These are phyloP conservation scores for Oryza longistaminata DNA, from an alignment of 176 grass and related monocot species.

Conservation along the genomic window DNA sequence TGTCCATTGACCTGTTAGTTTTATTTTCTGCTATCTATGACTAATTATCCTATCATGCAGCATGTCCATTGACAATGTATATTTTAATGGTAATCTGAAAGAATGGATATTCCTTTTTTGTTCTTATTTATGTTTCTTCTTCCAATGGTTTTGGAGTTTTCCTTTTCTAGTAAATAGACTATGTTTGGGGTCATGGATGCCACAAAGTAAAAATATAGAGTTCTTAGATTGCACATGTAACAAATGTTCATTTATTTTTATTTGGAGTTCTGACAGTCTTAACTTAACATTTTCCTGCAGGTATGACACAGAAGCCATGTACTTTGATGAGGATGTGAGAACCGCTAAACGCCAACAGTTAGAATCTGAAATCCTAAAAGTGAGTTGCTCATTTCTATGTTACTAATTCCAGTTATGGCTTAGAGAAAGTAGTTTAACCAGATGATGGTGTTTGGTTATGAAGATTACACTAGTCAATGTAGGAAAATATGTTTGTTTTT, in stretches of 20 bases:
- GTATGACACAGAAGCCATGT: slow-evolving; percentile 82
- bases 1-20: slow-evolving; percentile 17
- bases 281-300: slow-evolving; percentile 44
- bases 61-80: neutral
- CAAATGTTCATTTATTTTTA: slow-evolving; percentile 11
- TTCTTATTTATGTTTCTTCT: too few relatives aligned
- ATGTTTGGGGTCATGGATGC: neutral
- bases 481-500: slow-evolving; percentile 10
- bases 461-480: neutral
- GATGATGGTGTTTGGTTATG: neutral
- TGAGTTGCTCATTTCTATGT: slow-evolving; percentile 30
- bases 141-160: neutral
- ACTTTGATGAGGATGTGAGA: slow-evolving; percentile 91
- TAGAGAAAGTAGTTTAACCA: neutral
- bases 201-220: neutral
- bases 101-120: too few relatives aligned
- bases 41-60: neutral
- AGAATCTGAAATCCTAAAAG: slow-evolving; percentile 72
- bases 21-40: neutral
- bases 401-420: slow-evolving; percentile 1
- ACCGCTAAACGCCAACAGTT: slow-evolving; percentile 69
- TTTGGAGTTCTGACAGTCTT: neutral
- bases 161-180: neutral
- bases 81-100: too few relatives aligned
- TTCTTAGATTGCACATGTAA: neutral